Conservation (phyloP, 176 grass and related monocot species). For the Rhynchospora breviuscula region DNA sequence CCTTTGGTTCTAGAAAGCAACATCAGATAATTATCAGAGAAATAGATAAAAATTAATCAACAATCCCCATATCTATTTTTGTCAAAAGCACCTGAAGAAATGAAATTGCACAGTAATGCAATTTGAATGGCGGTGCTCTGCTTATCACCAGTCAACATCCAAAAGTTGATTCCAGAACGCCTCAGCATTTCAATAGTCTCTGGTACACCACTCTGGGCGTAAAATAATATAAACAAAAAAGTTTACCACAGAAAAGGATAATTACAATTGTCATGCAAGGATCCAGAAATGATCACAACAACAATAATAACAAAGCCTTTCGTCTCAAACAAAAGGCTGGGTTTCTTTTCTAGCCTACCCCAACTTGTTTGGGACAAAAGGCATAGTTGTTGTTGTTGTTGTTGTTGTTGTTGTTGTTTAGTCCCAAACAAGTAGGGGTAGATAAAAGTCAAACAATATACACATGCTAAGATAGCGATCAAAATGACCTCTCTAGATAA, state of each 20-base stretch:
- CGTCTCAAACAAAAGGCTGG: too few relatives aligned
- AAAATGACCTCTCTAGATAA: background rate
- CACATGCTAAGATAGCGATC: background rate
- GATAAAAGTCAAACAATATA: background rate
- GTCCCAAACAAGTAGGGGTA: too few relatives aligned
- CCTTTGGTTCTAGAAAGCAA: slow-evolving; percentile 64
- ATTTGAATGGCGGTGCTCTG: slow-evolving; percentile 98
- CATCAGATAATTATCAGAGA: slow-evolving; percentile 7
- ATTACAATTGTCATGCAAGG: background rate
- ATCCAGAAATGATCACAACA: background rate
- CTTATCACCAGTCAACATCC: slow-evolving; percentile 99
- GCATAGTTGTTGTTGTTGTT: too few relatives aligned
- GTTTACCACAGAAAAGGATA: background rate
- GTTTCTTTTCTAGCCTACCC: too few relatives aligned
- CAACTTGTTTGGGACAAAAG: too few relatives aligned
- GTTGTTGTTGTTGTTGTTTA: too few relatives aligned
- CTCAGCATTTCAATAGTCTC: slow-evolving; percentile 97
- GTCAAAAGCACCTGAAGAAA: slow-evolving; percentile 71
- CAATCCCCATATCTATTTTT: background rate
- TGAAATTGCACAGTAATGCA: slow-evolving; percentile 86
- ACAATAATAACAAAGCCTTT: too few relatives aligned
- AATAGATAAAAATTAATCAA: background rate
- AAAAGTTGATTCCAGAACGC: slow-evolving; percentile 94
- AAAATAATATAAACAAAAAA: slow-evolving; percentile 22
- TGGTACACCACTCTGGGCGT: slow-evolving; percentile 68